Percentiles rank a stretch among this genome's conserved stretches.
phyloP scores from a whole-genome alignment of 345 rosid species.

The Camelina hispida region DNA sequence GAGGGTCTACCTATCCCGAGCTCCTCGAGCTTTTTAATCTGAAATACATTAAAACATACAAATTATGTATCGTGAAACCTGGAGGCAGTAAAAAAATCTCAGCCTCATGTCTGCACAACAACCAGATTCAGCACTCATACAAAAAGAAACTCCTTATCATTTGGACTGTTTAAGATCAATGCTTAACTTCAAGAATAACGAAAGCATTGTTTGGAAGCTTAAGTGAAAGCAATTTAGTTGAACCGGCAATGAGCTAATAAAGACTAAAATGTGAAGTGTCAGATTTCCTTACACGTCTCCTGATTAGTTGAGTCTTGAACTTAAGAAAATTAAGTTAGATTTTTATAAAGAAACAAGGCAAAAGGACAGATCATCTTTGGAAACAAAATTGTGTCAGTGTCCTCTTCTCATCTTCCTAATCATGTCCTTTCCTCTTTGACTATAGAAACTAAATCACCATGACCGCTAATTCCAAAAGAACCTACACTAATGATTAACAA shows the following conservation, averaged over 20 bases:
- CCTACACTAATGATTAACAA: slow-evolving; percentile 9
- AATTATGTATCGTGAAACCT: slow-evolving; percentile 7
- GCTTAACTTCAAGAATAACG: slow-evolving; percentile 23
- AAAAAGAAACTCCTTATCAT: neutral
- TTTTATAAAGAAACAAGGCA: slow-evolving; percentile 3
- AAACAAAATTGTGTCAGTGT: slow-evolving; percentile 16
- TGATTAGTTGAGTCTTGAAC: slow-evolving; percentile 1
- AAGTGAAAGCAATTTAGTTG: slow-evolving; percentile 17
- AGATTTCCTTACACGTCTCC: neutral
- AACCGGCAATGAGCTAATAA: slow-evolving; percentile 12
- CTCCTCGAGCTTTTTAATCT: slow-evolving; percentile 98
- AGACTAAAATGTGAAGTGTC: slow-evolving; percentile 8
- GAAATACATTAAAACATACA: slow-evolving; percentile 40
- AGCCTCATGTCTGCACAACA: slow-evolving; percentile 15
- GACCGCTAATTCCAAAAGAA: neutral
- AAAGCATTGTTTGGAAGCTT: slow-evolving; percentile 13
- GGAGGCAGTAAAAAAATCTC: slow-evolving; percentile 1
- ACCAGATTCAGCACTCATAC: slow-evolving; percentile 29
- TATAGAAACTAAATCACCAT: neutral
- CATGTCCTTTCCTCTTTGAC: slow-evolving; percentile 14
- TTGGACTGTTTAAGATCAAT: slow-evolving; percentile 25
- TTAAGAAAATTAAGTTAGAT: neutral
- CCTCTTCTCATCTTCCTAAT: slow-evolving; percentile 30
- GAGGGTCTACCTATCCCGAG: slow-evolving; percentile 99
- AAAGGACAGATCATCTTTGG: slow-evolving; percentile 6